A percentile compares a stretch with the other conserved stretches of the same genome.
phyloP scores from a whole-genome alignment of 1,139 yeast species.

The Williopsis jadinii region DNA sequence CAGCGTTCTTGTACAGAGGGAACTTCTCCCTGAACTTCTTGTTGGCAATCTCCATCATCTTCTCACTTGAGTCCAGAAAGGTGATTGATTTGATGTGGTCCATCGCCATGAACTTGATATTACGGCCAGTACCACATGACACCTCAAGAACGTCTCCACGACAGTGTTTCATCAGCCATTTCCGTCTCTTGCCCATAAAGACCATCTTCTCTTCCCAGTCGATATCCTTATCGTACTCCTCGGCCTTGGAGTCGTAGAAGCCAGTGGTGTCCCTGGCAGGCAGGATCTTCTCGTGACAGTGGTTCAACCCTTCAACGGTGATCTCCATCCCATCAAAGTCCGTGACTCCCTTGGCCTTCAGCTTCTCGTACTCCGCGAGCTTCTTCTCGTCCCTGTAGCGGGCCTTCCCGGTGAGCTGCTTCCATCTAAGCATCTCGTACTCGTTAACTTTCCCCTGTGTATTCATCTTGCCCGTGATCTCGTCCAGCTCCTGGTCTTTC shows the following conservation, averaged over 20 bases:
- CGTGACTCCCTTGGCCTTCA: slow-evolving; percentile 39
- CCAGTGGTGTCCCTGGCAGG: slow-evolving; percentile 78
- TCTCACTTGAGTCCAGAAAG: slow-evolving; percentile 72
- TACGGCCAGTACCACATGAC: slow-evolving; percentile 95
- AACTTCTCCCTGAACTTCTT: slow-evolving; percentile 62
- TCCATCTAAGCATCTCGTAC: slow-evolving; percentile 55
- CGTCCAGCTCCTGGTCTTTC: slow-evolving; percentile 56
- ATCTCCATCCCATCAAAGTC: slow-evolving; percentile 35
- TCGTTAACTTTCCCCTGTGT: slow-evolving; percentile 35
- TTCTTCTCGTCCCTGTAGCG: slow-evolving; percentile 52
- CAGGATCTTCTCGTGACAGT: slow-evolving; percentile 40
- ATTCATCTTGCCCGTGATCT: slow-evolving; percentile 33
- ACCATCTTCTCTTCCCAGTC: slow-evolving; percentile 82
- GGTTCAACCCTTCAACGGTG: slow-evolving; percentile 46
- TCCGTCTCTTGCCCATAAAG: slow-evolving; percentile 75
- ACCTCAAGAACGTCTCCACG: slow-evolving; percentile 89
- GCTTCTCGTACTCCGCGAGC: slow-evolving; percentile 42
- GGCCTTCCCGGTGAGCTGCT: slow-evolving; percentile 38
- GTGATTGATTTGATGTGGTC: slow-evolving; percentile 63
- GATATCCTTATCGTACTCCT: slow-evolving; percentile 74
- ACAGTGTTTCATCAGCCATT: slow-evolving; percentile 74
- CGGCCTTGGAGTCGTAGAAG: slow-evolving; percentile 75
- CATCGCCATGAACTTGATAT: slow-evolving; percentile 65
- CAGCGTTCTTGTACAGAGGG: slow-evolving; percentile 65
- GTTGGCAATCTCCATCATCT: slow-evolving; percentile 81